These are phyloP conservation scores for Hyphopichia wangnamkhiaoensis DNA, from an alignment of 1,139 yeast genomes.

Conservation along the genomic window DNA sequence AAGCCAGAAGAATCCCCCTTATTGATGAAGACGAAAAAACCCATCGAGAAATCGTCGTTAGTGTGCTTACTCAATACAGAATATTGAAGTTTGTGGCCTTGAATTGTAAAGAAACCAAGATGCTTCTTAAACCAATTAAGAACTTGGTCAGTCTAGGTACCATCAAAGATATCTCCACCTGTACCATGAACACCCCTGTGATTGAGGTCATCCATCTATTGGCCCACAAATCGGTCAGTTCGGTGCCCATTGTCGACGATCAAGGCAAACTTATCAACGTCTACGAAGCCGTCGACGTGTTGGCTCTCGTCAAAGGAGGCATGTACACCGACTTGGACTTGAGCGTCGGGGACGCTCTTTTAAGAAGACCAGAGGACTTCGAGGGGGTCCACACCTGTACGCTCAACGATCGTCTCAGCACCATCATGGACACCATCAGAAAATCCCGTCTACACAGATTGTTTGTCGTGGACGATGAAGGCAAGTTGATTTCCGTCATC, in stretches of 20 bases:
- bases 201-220: conserved; percentile 87
- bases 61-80: conserved; percentile 94
- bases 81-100: conserved; percentile 93
- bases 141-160: conserved; percentile 67
- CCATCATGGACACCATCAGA: conserved; percentile 91
- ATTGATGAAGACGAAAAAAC: conserved; percentile 94
- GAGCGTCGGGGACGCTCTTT: conserved; percentile 93
- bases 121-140: conserved; percentile 73
- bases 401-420: conserved; percentile 78
- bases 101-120: conserved; percentile 92
- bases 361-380: conserved; percentile 93
- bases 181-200: conserved; percentile 90
- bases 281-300: conserved; percentile 93
- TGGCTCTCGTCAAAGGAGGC: conserved; percentile 92
- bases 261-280: conserved; percentile 77
- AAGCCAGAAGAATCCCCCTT: conserved; percentile 91
- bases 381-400: conserved; percentile 99
- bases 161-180: conserved; percentile 64
- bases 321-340: conserved; percentile 87
- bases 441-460: conserved; percentile 89
- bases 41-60: conserved; percentile 89
- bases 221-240: conserved; percentile 77
- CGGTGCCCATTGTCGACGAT: conserved; percentile 91
- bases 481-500: conserved; percentile 77
- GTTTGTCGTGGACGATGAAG: conserved; percentile 85